Conservation (phyloP, 1,284 basidiomycete species). For the Fomitiporia mediterranea region DNA sequence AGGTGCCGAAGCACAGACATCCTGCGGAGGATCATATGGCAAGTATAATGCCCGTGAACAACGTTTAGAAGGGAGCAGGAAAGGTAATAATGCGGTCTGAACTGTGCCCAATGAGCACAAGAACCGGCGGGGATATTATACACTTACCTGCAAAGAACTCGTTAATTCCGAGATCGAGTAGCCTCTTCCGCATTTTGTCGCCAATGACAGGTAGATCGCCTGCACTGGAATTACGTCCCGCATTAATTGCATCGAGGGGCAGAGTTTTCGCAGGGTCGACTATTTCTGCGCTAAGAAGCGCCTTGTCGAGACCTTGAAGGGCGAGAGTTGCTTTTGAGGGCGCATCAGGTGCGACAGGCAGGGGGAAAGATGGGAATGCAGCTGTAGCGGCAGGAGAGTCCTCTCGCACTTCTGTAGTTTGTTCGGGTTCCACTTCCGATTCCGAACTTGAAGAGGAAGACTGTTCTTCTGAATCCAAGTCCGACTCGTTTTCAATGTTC, state of each 20-base stretch:
- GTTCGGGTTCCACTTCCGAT: conserved; percentile 19
- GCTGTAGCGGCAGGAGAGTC: conserved; percentile 32
- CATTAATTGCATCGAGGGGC: conserved; percentile 42
- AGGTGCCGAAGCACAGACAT: conserved; percentile 95
- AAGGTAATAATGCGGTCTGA: conserved; percentile 79
- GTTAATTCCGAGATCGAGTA: conserved; percentile 72
- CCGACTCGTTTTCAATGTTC: neutral
- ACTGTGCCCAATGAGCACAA: conserved; percentile 41
- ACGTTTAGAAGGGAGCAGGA: conserved; percentile 51
- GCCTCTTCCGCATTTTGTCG: conserved; percentile 54
- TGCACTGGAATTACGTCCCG: conserved; percentile 20
- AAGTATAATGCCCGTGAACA: conserved; percentile 55
- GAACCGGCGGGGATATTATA: too few relatives aligned
- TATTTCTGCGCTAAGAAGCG: conserved; percentile 66
- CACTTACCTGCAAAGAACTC: conserved; percentile 87
- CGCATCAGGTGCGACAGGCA: conserved; percentile 63
- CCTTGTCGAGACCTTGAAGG: conserved; percentile 74
- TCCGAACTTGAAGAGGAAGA: conserved; percentile 5
- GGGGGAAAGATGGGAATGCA: conserved; percentile 62
- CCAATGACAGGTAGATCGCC: conserved; percentile 46
- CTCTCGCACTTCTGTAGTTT: conserved; percentile 22
- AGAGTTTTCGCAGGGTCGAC: conserved; percentile 55
- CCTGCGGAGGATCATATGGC: conserved; percentile 67
- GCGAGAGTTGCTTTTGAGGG: conserved; percentile 67
- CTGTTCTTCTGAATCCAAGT: neutral